A percentile compares a stretch with the other conserved stretches of the same genome.
phyloP scores from a whole-genome alignment of 1,284 basidiomycete genomes.

The Ganoderma sp. region DNA sequence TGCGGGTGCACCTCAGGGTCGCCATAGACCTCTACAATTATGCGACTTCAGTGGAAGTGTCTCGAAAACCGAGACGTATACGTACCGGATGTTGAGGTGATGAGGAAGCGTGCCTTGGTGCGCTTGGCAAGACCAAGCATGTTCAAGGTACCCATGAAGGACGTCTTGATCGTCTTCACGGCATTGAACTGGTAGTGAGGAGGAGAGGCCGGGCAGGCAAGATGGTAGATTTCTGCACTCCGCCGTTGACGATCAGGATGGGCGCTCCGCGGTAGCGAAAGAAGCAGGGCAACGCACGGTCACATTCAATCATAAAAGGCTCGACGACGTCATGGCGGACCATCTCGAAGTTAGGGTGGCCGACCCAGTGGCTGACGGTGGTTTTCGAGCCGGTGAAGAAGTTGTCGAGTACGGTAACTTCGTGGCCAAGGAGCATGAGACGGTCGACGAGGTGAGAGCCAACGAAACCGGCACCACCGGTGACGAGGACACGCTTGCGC shows the following conservation, averaged over 20 bases:
- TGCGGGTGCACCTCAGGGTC: slow-evolving; percentile 98
- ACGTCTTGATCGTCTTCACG: slow-evolving; percentile 97
- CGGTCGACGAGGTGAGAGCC: slow-evolving; percentile 97
- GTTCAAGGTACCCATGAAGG: slow-evolving; percentile 96
- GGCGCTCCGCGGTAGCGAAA: neutral
- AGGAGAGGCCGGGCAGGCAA: slow-evolving; percentile 95
- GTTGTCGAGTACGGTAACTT: slow-evolving; percentile 97
- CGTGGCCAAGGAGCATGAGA: slow-evolving; percentile 96
- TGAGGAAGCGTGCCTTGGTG: slow-evolving; percentile 95
- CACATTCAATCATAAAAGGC: slow-evolving; percentile 96
- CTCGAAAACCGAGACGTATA: slow-evolving; percentile 18
- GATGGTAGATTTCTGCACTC: slow-evolving; percentile 91
- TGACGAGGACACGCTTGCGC: slow-evolving; percentile 91
- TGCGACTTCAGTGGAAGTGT: slow-evolving; percentile 12
- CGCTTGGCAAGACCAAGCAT: slow-evolving; percentile 99
- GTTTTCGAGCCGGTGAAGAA: slow-evolving; percentile 98
- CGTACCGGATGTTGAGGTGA: slow-evolving; percentile 88
- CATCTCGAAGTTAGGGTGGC: slow-evolving; percentile 98
- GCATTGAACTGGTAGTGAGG: slow-evolving; percentile 96
- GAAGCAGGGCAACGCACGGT: slow-evolving; percentile 66
- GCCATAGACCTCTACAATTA: slow-evolving; percentile 85
- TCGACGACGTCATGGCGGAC: slow-evolving; percentile 97
- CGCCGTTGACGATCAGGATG: slow-evolving; percentile 13
- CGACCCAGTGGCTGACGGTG: slow-evolving; percentile 92
- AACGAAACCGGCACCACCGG: slow-evolving; percentile 97